Evolutionary conservation across 208 protist species (phyloP).

Genomic region (Balamuthia mandrillaris): DNA sequence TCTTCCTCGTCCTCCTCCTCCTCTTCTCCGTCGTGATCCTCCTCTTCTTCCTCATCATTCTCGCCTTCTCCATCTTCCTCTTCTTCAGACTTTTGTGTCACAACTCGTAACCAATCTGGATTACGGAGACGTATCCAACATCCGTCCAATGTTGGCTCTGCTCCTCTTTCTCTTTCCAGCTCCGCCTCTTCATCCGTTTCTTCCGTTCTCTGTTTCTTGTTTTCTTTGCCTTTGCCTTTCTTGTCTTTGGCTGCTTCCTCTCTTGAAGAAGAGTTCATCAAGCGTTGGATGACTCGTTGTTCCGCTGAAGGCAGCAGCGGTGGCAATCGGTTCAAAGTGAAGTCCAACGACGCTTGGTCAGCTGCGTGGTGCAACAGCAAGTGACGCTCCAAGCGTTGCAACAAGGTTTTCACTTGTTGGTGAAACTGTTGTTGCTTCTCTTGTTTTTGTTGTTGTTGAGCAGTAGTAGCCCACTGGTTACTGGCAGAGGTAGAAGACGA

Average conservation of each 20-base stretch:
- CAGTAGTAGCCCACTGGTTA: too few relatives aligned
- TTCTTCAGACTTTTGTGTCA: neutral
- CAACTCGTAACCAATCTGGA: neutral
- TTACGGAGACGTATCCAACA: neutral
- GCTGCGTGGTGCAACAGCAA: constrained; percentile 12
- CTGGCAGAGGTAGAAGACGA: too few relatives aligned
- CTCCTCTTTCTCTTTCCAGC: neutral
- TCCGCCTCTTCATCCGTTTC: neutral
- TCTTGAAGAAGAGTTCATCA: neutral
- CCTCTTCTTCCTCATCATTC: too few relatives aligned
- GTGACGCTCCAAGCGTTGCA: neutral
- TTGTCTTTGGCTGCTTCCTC: neutral
- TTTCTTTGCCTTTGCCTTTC: neutral
- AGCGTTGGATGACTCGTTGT: neutral
- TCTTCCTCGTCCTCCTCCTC: too few relatives aligned
- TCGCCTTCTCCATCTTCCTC: neutral
- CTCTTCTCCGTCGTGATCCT: neutral
- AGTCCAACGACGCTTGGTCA: neutral
- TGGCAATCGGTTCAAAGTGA: neutral
- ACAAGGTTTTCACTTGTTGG: neutral
- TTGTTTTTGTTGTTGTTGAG: too few relatives aligned
- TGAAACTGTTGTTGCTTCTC: constrained; percentile 11
- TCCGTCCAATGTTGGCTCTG: neutral
- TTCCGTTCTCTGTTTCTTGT: neutral
- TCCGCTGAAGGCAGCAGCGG: neutral